Conservation (phyloP, 1,284 basidiomycete genomes). For the Acaromyces ingoldii region DNA sequence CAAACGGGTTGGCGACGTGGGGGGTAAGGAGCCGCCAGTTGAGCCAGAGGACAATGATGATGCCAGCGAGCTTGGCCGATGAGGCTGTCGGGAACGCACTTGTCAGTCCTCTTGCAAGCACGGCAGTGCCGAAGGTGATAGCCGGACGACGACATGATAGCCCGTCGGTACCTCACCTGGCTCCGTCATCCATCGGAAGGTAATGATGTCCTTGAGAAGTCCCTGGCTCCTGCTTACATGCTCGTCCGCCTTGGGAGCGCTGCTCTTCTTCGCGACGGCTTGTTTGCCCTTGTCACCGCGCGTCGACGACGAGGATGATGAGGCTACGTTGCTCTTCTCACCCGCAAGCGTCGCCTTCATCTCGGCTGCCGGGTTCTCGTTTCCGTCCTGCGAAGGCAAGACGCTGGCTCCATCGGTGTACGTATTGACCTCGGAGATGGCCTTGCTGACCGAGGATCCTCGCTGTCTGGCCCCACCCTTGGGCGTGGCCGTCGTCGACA, state of each 20-base stretch:
- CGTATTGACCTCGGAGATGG: background rate
- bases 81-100: conserved; percentile 15
- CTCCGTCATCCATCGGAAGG: conserved; percentile 43
- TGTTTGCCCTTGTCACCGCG: too few relatives aligned
- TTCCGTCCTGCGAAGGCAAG: background rate
- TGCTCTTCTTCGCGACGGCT: too few relatives aligned
- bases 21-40: conserved; percentile 64
- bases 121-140: too few relatives aligned
- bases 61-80: conserved; percentile 57
- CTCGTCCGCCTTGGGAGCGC: background rate
- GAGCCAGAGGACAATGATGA: conserved; percentile 67
- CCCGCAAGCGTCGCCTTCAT: background rate
- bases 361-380: background rate
- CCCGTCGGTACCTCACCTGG: too few relatives aligned
- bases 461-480: background rate
- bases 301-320: too few relatives aligned
- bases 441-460: background rate
- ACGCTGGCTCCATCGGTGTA: conserved; percentile 6
- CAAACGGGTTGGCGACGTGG: conserved; percentile 67
- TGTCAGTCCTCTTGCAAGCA: conserved; percentile 10
- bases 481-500: background rate
- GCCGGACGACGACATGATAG: conserved; percentile 2
- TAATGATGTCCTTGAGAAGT: conserved; percentile 16
- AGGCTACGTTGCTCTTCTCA: too few relatives aligned
- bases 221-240: conserved; percentile 1